phyloP scores from a whole-genome alignment of 176 grass and related monocot genomes.

The Paspalum vaginatum region DNA sequence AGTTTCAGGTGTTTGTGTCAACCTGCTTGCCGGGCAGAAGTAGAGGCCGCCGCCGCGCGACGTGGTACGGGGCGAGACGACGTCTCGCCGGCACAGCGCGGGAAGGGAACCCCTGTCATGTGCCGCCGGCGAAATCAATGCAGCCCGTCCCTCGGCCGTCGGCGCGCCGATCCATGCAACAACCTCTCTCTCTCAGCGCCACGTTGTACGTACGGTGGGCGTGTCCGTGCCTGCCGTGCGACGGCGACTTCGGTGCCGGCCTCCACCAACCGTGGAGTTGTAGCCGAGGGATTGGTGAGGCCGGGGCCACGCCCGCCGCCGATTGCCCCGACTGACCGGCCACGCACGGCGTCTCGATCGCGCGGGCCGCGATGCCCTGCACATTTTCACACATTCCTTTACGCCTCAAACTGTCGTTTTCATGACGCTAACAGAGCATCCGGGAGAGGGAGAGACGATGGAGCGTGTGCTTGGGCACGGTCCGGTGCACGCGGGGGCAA shows the following conservation, averaged over 20 bases:
- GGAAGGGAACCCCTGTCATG: too few relatives aligned
- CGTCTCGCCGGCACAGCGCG: neutral
- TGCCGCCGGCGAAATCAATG: neutral
- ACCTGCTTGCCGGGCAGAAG: neutral
- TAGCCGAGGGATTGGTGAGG: neutral
- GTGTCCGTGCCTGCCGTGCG: neutral
- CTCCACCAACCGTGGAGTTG: neutral
- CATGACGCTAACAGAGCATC: neutral
- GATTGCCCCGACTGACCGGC: neutral
- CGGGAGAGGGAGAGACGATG: too few relatives aligned
- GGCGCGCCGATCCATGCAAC: neutral
- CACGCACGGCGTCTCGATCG: neutral
- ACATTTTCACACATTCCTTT: neutral
- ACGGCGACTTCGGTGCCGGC: neutral
- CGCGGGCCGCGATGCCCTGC: neutral
- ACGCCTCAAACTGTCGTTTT: neutral
- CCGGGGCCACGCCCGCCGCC: neutral
- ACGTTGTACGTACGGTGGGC: neutral
- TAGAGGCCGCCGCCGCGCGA: neutral
- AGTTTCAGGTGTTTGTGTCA: conserved; percentile 1
- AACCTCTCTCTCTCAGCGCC: neutral
- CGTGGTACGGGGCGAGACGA: neutral
- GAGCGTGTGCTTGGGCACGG: too few relatives aligned
- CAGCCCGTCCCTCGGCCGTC: neutral
- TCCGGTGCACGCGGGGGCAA: too few relatives aligned